These are phyloP conservation scores for Calonectria pteridis DNA, from an alignment of 2,329 filamentous ascomycete genomes.

Conservation along the genomic window DNA sequence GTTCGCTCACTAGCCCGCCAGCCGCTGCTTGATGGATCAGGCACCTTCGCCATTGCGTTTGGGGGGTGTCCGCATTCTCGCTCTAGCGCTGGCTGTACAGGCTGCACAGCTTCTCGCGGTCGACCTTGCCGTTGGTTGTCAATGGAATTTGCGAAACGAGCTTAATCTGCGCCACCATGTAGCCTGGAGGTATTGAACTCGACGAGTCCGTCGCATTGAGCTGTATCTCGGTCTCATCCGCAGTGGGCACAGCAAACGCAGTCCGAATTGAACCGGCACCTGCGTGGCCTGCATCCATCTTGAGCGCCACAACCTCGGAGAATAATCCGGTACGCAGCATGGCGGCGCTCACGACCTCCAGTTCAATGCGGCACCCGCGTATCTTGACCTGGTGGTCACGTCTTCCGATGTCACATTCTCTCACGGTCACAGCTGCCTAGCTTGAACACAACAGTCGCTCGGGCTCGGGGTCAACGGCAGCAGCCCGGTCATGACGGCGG, in stretches of 20 bases:
- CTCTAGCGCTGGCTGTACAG: neutral
- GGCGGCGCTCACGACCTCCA: neutral
- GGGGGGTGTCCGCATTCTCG: neutral
- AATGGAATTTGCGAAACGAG: neutral
- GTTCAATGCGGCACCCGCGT: neutral
- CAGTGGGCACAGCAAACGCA: neutral
- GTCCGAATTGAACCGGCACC: neutral
- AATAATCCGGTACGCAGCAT: neutral
- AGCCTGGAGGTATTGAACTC: neutral
- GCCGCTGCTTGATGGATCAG: neutral
- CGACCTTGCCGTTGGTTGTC: neutral
- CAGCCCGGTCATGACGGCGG: no score
- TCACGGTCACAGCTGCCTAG: no score
- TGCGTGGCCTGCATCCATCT: neutral
- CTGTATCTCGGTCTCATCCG: neutral
- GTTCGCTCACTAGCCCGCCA: neutral
- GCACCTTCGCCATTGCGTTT: neutral
- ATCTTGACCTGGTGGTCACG: neutral
- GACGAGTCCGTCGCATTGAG: neutral
- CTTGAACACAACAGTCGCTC: no score
- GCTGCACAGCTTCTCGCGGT: neutral
- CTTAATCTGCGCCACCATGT: neutral
- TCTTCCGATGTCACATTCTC: no score
- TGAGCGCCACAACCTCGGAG: neutral
- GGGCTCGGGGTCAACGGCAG: no score